Conservation (phyloP, 2,329 filamentous ascomycete species). For the Xylaria sp. region DNA sequence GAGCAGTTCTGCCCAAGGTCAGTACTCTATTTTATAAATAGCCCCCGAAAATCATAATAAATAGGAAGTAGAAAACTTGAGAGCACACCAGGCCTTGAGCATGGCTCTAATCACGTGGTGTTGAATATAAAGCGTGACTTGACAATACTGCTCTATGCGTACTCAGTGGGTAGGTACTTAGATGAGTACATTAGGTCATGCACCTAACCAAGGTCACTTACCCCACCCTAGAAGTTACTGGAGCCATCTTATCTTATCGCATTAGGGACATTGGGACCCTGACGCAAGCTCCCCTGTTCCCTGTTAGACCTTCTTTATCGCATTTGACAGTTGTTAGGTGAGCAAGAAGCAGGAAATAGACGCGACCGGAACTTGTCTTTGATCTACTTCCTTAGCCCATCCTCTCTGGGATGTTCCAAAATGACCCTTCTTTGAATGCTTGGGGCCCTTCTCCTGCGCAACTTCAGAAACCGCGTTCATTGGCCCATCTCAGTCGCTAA, state of each 20-base stretch:
- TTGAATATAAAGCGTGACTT: background rate
- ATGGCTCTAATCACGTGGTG: background rate
- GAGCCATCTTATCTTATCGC: slow-evolving; percentile 38
- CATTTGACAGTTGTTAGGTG: slow-evolving; percentile 39
- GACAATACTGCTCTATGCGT: background rate
- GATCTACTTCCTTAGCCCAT: slow-evolving; percentile 37
- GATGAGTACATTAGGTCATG: no score
- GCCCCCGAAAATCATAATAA: background rate
- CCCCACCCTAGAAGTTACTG: slow-evolving; percentile 23
- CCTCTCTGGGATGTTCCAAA: slow-evolving; percentile 35
- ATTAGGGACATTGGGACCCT: slow-evolving; percentile 15
- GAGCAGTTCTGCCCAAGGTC: slow-evolving; percentile 3
- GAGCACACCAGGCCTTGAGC: background rate
- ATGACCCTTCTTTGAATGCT: slow-evolving; percentile 48
- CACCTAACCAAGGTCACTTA: background rate
- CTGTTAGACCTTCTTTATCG: slow-evolving; percentile 40
- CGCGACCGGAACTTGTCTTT: slow-evolving; percentile 47
- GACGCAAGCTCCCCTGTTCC: slow-evolving; percentile 40
- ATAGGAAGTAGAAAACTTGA: background rate
- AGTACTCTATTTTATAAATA: slow-evolving; percentile 3
- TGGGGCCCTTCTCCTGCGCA: slow-evolving; percentile 37
- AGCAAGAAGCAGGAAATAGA: slow-evolving; percentile 34
- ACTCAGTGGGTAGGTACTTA: no score
- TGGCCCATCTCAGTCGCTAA: slow-evolving; percentile 32
- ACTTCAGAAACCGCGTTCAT: slow-evolving; percentile 35